Evolutionary conservation across 805 yeast species (phyloP).

Genomic region (Starmerella etchellsii): DNA sequence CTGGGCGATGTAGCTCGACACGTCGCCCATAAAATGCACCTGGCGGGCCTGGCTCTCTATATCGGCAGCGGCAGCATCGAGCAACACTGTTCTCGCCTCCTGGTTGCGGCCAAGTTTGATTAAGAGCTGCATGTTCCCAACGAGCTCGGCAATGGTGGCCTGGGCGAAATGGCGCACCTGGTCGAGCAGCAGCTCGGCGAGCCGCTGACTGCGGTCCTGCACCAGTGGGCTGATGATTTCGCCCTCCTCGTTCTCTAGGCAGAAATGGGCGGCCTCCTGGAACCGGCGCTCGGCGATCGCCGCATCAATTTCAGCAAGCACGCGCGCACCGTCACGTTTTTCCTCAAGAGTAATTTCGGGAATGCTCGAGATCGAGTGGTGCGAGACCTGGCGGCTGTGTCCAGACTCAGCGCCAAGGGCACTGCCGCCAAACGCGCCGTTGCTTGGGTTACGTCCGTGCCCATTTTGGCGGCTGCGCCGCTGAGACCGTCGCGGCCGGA

Average conservation of each 20-base stretch:
- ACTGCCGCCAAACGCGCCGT: background rate
- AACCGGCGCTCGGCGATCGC: conserved; percentile 49
- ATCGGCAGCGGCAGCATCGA: conserved; percentile 36
- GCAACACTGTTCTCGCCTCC: conserved; percentile 37
- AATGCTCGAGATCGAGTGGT: conserved; percentile 35
- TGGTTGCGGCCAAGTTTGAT: conserved; percentile 33
- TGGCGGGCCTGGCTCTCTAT: conserved; percentile 37
- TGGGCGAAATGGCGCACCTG: conserved; percentile 4
- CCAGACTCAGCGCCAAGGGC: background rate
- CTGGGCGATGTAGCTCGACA: conserved; percentile 43
- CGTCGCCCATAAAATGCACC: conserved; percentile 44
- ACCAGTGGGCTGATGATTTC: conserved; percentile 8
- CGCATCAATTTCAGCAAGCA: conserved; percentile 57
- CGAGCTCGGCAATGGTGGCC: conserved; percentile 4
- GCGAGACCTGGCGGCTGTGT: conserved; percentile 7
- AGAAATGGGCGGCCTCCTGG: conserved; percentile 31
- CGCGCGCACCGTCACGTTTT: conserved; percentile 44
- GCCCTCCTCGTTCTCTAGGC: conserved; percentile 2
- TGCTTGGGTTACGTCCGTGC: background rate
- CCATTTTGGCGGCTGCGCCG: background rate
- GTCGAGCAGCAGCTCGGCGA: conserved; percentile 10
- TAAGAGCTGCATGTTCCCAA: conserved; percentile 27
- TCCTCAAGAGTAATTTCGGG: conserved; percentile 36
- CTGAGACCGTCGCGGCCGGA: conserved; percentile 1
- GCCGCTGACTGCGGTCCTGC: conserved; percentile 9